Evolutionary conservation across 768 basidiomycete genomes (phyloP).

Genomic region (Phaffia tasmanica): DNA sequence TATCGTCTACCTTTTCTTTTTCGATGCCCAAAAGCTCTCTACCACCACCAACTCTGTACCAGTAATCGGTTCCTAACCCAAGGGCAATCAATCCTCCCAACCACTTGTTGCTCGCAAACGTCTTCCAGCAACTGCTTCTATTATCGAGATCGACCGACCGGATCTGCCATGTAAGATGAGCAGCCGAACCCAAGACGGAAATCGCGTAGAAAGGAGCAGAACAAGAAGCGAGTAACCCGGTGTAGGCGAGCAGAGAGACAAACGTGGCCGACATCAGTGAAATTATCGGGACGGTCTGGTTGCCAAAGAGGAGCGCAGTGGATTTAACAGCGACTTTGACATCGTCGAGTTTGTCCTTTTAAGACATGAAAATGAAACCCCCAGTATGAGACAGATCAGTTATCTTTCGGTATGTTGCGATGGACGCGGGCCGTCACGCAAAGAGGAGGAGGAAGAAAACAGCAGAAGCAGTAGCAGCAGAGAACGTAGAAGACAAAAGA

Average conservation of each 20-base stretch:
- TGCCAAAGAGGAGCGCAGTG: constrained; percentile 82
- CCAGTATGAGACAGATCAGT: constrained; percentile 5
- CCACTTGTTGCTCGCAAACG: constrained; percentile 80
- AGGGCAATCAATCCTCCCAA: constrained; percentile 78
- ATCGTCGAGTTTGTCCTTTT: constrained; percentile 85
- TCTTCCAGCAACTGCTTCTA: constrained; percentile 74
- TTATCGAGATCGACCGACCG: constrained; percentile 61
- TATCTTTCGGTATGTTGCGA: not conserved
- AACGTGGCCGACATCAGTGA: constrained; percentile 60
- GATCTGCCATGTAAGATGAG: constrained; percentile 68
- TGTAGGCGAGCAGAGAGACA: constrained; percentile 60
- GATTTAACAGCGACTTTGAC: constrained; percentile 77
- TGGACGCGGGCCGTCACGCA: constrained; percentile 6
- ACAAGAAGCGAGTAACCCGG: constrained; percentile 69
- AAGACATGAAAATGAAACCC: not conserved
- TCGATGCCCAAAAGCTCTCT: constrained; percentile 11
- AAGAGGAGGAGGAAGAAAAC: not conserved
- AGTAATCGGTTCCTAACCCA: constrained; percentile 64
- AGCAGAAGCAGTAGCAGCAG: not conserved
- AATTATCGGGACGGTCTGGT: constrained; percentile 63
- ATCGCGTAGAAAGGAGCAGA: constrained; percentile 64
- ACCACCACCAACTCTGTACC: constrained; percentile 17
- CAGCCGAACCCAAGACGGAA: constrained; percentile 58
- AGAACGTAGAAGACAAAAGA: not conserved
- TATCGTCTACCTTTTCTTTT: constrained; percentile 2